These are phyloP conservation scores for Santalum album DNA, from an alignment of 164 flowering plant genomes.

Conservation along the genomic window DNA sequence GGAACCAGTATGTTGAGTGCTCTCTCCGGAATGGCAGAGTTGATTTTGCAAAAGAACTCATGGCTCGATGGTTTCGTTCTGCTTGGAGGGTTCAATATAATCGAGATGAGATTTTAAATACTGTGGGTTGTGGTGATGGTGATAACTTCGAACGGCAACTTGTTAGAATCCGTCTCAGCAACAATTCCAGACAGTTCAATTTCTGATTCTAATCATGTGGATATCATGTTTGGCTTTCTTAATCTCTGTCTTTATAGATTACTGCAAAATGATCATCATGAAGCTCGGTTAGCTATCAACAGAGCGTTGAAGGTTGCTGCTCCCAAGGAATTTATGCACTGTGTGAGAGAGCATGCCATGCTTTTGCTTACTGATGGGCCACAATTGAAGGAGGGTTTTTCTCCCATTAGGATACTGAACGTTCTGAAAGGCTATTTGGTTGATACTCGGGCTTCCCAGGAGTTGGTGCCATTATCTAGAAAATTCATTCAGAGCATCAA, in stretches of 20 bases:
- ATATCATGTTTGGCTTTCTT: conserved; percentile 52
- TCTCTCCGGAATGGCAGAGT: conserved; percentile 41
- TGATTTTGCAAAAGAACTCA: conserved; percentile 36
- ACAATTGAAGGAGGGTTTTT: conserved; percentile 16
- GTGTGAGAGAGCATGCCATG: conserved; percentile 50
- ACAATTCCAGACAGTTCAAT: conserved; percentile 6
- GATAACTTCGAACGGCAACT: conserved; percentile 3
- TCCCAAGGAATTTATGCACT: conserved; percentile 36
- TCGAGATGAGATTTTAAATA: conserved; percentile 10
- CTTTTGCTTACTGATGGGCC: conserved; percentile 28
- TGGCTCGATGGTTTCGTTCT: conserved; percentile 53
- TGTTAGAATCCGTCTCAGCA: conserved; percentile 11
- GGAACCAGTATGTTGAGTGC: conserved; percentile 72
- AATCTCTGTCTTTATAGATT: conserved; percentile 50
- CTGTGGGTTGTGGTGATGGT: conserved; percentile 7
- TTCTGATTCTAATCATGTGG: conserved; percentile 19
- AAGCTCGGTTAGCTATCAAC: conserved; percentile 48
- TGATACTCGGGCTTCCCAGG: conserved; percentile 20
- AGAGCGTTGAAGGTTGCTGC: conserved; percentile 40
- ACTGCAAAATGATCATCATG: conserved; percentile 39
- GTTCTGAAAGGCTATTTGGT: conserved; percentile 30
- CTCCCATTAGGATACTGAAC: conserved; percentile 16
- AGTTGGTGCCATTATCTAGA: conserved; percentile 48
- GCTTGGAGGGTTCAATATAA: conserved; percentile 23
- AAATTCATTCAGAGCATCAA: conserved; percentile 35